Evolutionary conservation across 768 basidiomycete genomes (phyloP).

Genomic region (Amyloporia xantha): DNA sequence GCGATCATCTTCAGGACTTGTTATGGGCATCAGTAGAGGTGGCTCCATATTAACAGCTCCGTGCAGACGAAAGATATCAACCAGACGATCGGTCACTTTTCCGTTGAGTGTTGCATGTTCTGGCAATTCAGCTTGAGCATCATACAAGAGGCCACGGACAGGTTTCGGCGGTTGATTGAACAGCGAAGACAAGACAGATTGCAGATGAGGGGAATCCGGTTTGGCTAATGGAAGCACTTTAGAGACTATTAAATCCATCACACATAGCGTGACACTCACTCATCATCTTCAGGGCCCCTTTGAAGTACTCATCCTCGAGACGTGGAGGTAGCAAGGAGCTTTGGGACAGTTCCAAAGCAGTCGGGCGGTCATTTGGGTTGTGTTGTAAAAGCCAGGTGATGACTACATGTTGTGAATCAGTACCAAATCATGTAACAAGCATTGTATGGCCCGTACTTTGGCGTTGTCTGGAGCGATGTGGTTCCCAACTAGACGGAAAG

Average conservation of each 20-base stretch:
- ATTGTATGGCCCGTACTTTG: conserved; percentile 47
- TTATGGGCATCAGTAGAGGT: conserved; percentile 72
- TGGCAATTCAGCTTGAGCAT: conserved; percentile 58
- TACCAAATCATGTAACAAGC: background rate
- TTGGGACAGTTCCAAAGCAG: conserved; percentile 76
- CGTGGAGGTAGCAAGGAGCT: conserved; percentile 69
- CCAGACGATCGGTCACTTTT: conserved; percentile 70
- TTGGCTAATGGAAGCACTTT: conserved; percentile 42
- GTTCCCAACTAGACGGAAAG: conserved; percentile 76
- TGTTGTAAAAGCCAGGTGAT: conserved; percentile 80
- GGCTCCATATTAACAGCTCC: conserved; percentile 88
- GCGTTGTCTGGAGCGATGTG: conserved; percentile 50
- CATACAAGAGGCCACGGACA: conserved; percentile 67
- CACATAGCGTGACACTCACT: conserved; percentile 34
- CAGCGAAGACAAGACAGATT: conserved; percentile 67
- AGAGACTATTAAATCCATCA: background rate
- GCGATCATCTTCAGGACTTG: conserved; percentile 48
- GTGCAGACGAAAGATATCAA: conserved; percentile 77
- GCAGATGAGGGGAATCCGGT: conserved; percentile 75
- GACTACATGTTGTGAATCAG: conserved; percentile 35
- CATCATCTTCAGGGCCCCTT: conserved; percentile 70
- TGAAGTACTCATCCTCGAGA: conserved; percentile 83
- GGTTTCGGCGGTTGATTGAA: conserved; percentile 68
- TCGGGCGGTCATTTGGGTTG: conserved; percentile 70
- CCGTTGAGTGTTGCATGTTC: conserved; percentile 67